These are phyloP conservation scores for Rhizoctonia solani DNA, from an alignment of 1,284 basidiomycete genomes.

Conservation along the genomic window DNA sequence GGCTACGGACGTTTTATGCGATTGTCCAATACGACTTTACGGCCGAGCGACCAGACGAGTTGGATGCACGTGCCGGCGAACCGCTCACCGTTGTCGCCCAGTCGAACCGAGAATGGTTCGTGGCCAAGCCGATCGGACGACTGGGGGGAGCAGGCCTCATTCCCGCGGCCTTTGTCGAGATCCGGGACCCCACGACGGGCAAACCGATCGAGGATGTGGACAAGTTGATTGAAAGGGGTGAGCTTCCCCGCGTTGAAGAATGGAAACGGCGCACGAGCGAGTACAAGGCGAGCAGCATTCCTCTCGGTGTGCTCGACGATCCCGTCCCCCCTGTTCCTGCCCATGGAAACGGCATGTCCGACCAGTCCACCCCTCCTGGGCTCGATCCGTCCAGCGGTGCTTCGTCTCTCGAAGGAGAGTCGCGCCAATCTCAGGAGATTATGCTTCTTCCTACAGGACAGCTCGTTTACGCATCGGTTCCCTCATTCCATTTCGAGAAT, in stretches of 20 bases:
- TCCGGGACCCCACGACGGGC: constrained; percentile 89
- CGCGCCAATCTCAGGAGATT: constrained; percentile 11
- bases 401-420: constrained; percentile 14
- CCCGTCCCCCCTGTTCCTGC: constrained; percentile 45
- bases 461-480: constrained; percentile 85
- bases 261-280: constrained; percentile 96
- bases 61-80: constrained; percentile 93
- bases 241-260: constrained; percentile 93
- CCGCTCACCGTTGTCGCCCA: constrained; percentile 90
- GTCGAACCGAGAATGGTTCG: constrained; percentile 89
- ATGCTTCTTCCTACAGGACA: constrained; percentile 77
- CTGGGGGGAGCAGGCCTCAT: constrained; percentile 96
- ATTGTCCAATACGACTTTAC: constrained; percentile 94
- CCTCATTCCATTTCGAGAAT: constrained; percentile 95
- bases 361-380: constrained; percentile 42
- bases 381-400: constrained; percentile 40
- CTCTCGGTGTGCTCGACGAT: constrained; percentile 87
- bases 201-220: constrained; percentile 66
- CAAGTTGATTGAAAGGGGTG: constrained; percentile 78
- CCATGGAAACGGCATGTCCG: constrained; percentile 48
- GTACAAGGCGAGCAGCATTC: constrained; percentile 96
- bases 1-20: constrained; percentile 79
- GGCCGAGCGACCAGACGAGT: constrained; percentile 94
- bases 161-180: constrained; percentile 94
- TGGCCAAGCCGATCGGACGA: constrained; percentile 91